Evolutionary conservation across 2,329 filamentous ascomycete genomes (phyloP).

Genomic region (Ilyonectria destructans): DNA sequence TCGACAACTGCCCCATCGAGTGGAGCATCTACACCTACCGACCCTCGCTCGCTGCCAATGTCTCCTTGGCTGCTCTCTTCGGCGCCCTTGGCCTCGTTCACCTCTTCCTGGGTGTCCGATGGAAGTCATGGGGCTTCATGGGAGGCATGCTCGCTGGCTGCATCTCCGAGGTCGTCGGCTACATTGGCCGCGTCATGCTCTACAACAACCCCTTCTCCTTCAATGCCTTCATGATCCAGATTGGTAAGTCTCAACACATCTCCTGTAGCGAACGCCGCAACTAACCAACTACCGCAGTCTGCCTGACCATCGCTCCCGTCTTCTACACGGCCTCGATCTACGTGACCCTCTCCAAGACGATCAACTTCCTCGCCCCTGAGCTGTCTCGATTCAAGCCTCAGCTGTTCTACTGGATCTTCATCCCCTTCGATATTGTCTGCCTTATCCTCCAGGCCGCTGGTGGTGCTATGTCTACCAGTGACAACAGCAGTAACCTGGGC

Average conservation of each 20-base stretch:
- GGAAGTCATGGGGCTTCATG: slow-evolving; percentile 66
- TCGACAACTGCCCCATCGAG: slow-evolving; percentile 64
- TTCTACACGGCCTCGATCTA: slow-evolving; percentile 77
- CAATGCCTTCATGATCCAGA: slow-evolving; percentile 76
- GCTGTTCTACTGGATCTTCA: slow-evolving; percentile 65
- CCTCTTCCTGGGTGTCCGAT: slow-evolving; percentile 61
- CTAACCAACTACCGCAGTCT: slow-evolving; percentile 56
- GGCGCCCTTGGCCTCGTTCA: slow-evolving; percentile 59
- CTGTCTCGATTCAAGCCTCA: slow-evolving; percentile 62
- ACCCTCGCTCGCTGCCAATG: slow-evolving; percentile 69
- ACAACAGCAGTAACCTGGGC: slow-evolving; percentile 58
- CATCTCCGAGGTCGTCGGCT: slow-evolving; percentile 73
- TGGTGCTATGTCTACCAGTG: slow-evolving; percentile 66
- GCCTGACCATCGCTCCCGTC: slow-evolving; percentile 67
- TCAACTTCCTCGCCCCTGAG: slow-evolving; percentile 58
- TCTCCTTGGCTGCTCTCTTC: slow-evolving; percentile 68
- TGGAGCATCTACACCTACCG: slow-evolving; percentile 69
- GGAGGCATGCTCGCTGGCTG: slow-evolving; percentile 71
- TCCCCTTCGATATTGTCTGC: slow-evolving; percentile 71
- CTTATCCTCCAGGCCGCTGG: slow-evolving; percentile 72
- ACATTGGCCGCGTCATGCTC: slow-evolving; percentile 72
- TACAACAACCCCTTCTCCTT: slow-evolving; percentile 73
- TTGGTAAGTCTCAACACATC: slow-evolving; percentile 59
- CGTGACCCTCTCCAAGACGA: slow-evolving; percentile 68
- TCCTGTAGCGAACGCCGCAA: neutral